phyloP scores from a whole-genome alignment of 2,329 filamentous ascomycete species.

The Calonectria multiphialidica region DNA sequence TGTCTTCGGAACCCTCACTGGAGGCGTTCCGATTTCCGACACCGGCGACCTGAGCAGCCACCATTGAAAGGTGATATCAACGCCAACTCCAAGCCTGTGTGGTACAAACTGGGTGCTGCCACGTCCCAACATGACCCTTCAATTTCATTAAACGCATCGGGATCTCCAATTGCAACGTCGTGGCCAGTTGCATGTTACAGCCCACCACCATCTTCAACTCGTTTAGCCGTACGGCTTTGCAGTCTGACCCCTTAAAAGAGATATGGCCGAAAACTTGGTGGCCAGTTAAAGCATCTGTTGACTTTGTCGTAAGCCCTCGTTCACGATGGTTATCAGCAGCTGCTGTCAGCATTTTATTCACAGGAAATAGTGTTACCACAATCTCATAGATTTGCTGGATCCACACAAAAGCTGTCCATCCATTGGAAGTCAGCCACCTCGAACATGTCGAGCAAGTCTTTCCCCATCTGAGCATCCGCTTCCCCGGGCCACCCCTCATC shows the following conservation, averaged over 20 bases:
- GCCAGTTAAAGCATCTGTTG: neutral
- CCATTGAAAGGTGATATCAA: neutral
- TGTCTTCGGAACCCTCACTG: neutral
- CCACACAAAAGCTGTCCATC: neutral
- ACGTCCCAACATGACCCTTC: neutral
- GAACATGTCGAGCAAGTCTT: neutral
- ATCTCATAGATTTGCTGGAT: neutral
- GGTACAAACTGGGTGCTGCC: too few relatives aligned
- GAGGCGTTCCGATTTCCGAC: neutral
- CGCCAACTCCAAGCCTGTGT: neutral
- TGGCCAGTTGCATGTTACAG: neutral
- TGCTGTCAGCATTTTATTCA: too few relatives aligned
- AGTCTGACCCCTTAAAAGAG: neutral
- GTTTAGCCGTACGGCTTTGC: neutral
- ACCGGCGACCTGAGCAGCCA: neutral
- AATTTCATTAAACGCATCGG: neutral
- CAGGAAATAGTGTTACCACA: too few relatives aligned
- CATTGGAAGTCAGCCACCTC: neutral
- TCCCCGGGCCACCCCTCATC: neutral
- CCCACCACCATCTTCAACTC: neutral
- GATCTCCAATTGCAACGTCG: neutral
- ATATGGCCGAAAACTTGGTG: neutral
- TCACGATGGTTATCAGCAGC: neutral
- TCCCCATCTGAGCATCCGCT: neutral
- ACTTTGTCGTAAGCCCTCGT: neutral